Evolutionary conservation across 2,329 filamentous ascomycete genomes (phyloP), one percentile per base, ranked within the genome.

Genomic region (Nemania sp.): DNA sequence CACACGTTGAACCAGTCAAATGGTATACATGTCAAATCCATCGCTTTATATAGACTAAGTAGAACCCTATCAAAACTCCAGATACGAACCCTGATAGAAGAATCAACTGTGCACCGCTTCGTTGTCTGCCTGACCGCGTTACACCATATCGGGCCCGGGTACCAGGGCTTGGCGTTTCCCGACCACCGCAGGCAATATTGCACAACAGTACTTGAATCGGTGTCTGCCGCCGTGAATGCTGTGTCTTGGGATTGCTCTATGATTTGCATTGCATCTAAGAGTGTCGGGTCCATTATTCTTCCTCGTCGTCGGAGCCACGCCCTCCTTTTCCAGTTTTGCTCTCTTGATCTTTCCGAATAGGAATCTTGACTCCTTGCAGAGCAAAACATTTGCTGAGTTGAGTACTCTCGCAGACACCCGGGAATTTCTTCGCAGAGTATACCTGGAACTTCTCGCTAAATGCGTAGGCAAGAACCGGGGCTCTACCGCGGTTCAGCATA

Each of bases 401-500:
- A 0, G 94, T 99, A 71, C 89, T 95, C 70, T 97, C 93, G 53
- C 96, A 96, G 1, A 99, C 94, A 34, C 94, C 94, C 0, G 94
- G 94, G 72, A 99, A 99, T 68, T 97, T 97, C 80, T 99, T 99
- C 42, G 94, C 94, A 2, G 90, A 96, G 73, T 88, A 97, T 24
- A 99, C 94, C 49, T 91, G 90, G 77, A 99, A 97, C 2, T 86
- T 81, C 4, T 96, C 89, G 42, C 90, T 95, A 73, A 93, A 97
- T 64, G 86, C 87, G 7, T 86, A 88, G 1, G 93, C 91, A 15
- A 97, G 80, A 11, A 97, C 88, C 0, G 90, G 90, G 0, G 90
- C 89, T 59, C 85, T 86, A 51, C 86, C 88, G 31, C 82, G 86
- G 70, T 91, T 94, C 56, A 95, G 77, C 69, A 72, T 65, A 52